Evolutionary conservation across 257 asterid species (phyloP), one percentile per base, ranked within the genome.

Genomic region (Lavandula angustifolia): DNA sequence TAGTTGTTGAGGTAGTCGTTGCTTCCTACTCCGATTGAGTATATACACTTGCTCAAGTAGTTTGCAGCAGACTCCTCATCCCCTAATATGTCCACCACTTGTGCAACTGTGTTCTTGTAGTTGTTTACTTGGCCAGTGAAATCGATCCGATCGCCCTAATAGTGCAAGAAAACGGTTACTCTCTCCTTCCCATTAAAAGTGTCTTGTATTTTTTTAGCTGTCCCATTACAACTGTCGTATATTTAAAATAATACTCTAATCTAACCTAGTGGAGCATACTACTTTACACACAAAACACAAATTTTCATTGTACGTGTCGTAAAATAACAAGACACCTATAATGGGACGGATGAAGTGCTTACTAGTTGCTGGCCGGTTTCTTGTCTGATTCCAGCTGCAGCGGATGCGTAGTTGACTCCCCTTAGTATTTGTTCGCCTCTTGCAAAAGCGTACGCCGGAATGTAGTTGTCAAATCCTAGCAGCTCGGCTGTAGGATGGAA

Each of bases 351-450:
- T 22, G 27, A 22, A 22, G 2, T 66, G 49, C 17, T 31, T 78
- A 89, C 95, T 82, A 89, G 67, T 61, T 89, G 96, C 54, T 60
- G 88, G 43, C 96, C 96, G 0, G 96, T 89, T 85, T 89, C 96
- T 14, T 66, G 67, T 67, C 96, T 69, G 32, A 89, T 87, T 59
- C 96, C 96, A 2, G 96, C 96, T 2, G 96, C 96, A 3, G 96
- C 95, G 3, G 96, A 89, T 1, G 96, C 96, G 38, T 82, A 89
- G 68, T 89, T 89, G 10, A 87, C 91, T 60, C 96, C 96, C 56
- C 75, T 60, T n/a, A 87, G 75, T 54, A 89, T 80, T 40, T 80
- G 77, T 37, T 68, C 76, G 22, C 91, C 94, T 0, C 84, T 79
- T 10, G 91, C 94, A 10, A 7, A 62, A 1, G 94, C 68, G 41